Conservation (phyloP, 345 rosid species). For the Salix brachista region DNA sequence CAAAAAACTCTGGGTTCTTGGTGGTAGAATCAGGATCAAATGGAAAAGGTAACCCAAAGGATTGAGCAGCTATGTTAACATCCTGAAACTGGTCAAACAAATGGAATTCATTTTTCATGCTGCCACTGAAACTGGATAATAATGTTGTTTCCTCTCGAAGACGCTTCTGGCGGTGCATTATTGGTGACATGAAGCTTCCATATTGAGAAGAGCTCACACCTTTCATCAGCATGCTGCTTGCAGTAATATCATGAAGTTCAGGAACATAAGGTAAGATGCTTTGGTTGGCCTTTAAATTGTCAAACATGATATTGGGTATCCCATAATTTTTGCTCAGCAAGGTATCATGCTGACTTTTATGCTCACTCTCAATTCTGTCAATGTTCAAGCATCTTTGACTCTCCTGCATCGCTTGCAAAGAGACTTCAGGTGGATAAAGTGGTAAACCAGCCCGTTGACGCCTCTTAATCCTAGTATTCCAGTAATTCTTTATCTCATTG, state of each 20-base stretch:
- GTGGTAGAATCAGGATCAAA: conserved; percentile 50
- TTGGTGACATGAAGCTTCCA: conserved; percentile 49
- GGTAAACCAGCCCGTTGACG: conserved; percentile 95
- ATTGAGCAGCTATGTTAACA: conserved; percentile 38
- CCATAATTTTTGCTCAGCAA: conserved; percentile 50
- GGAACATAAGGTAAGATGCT: conserved; percentile 52
- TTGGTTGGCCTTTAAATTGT: conserved; percentile 52
- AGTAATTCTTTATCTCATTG: conserved; percentile 97
- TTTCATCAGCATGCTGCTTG: conserved; percentile 57
- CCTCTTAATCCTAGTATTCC: conserved; percentile 96
- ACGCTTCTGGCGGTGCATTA: conserved; percentile 54
- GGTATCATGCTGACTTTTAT: conserved; percentile 52
- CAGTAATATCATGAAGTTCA: conserved; percentile 55
- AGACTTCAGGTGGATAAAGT: conserved; percentile 82
- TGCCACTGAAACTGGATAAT: conserved; percentile 39
- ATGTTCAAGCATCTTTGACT: conserved; percentile 42
- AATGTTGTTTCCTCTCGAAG: conserved; percentile 50
- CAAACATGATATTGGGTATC: conserved; percentile 64
- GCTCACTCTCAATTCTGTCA: conserved; percentile 29
- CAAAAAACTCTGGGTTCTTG: conserved; percentile 42
- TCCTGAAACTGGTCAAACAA: conserved; percentile 49
- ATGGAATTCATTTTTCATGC: conserved; percentile 46
- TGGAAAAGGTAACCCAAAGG: conserved; percentile 48
- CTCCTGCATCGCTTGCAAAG: conserved; percentile 57
- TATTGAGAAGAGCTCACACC: conserved; percentile 55